Base-by-base conservation (phyloP, 345 rosid species). In the Linum trigynum region DNA sequence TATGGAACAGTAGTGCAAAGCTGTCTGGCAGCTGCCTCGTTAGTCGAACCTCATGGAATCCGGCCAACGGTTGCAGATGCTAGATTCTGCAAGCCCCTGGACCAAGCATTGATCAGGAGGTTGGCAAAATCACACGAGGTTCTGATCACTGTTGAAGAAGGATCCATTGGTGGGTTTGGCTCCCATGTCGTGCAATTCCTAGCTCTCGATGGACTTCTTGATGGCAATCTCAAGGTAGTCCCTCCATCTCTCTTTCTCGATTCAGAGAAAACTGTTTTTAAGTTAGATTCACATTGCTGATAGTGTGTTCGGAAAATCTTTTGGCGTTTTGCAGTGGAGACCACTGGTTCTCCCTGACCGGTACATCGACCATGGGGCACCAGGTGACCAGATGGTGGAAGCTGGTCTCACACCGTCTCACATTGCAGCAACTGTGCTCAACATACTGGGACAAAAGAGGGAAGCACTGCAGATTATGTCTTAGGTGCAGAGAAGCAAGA, bases 181-280 rank as follows among this genome's bases (percentile, higher is more conserved):
- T 94, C 97, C 57, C 99, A 90, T 16, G 97, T 94, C 1, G 97
- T 86, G 16, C 99, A 94, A 74, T 94, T 94, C 78, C 82, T 94
- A 23, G 94, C 99, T 16, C 92, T 90, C 1, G 81, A 88, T 65
- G 97, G 96, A 62, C 92, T 88, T 67, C 96, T 94, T 1, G 97
- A 90, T 48, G 97, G 99, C 65, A 80, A 83, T 23, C 80, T 87
- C n/a, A 90, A 88, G 99, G 99, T 88, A 78, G 7, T 14, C 10
- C 50, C 11, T 48, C 53, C 2, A 12, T 48, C 11, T 8, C 53
- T 9, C 14, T 48, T 45, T 45, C 11, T 14, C 12, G 53, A 5
- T 48, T 41, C 45, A 41, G 5, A 41, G 45, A 41, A 4, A 4
- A 8, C 45, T 4, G 45, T 4, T 41, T 41, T 4, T 8, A 41